Percentiles rank a stretch among this genome's conserved stretches.
Conservation (phyloP, 352 stramenopile species). For the Plasmopara muralis region DNA sequence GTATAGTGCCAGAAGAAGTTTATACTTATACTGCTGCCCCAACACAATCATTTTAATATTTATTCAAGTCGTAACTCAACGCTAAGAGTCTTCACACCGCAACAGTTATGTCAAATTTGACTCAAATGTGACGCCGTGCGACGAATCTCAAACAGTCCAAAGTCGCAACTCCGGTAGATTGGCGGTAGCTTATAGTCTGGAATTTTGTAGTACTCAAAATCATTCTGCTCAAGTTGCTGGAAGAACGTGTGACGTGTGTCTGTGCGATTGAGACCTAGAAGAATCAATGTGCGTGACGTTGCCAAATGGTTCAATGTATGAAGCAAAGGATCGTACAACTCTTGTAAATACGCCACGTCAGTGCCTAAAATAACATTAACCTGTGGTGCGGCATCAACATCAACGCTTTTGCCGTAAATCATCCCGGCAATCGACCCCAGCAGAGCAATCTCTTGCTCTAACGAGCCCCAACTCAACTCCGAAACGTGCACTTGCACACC, state of each 20-base stretch:
- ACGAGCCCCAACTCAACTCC: slow-evolving; percentile 54
- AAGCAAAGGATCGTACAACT: slow-evolving; percentile 71
- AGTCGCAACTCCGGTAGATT: slow-evolving; percentile 68
- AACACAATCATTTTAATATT: too few relatives aligned
- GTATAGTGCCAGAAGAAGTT: too few relatives aligned
- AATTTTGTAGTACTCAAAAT: slow-evolving; percentile 84
- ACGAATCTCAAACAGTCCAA: slow-evolving; percentile 71
- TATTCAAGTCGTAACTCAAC: too few relatives aligned
- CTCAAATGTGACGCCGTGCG: slow-evolving; percentile 1
- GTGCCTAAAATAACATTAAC: slow-evolving; percentile 77
- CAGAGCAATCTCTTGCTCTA: slow-evolving; percentile 37
- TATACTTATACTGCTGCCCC: too few relatives aligned
- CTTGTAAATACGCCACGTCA: slow-evolving; percentile 67
- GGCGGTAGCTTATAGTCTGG: slow-evolving; percentile 42
- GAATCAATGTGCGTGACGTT: slow-evolving; percentile 36
- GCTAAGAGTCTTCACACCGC: not conserved
- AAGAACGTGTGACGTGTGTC: slow-evolving; percentile 70
- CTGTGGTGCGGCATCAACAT: slow-evolving; percentile 12
- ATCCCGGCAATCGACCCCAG: slow-evolving; percentile 26
- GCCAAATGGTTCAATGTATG: slow-evolving; percentile 50
- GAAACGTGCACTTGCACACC: slow-evolving; percentile 42
- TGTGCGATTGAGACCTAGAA: slow-evolving; percentile 67
- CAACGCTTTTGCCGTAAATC: not conserved
- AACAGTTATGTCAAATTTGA: too few relatives aligned
- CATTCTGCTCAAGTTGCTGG: slow-evolving; percentile 49